Evolutionary conservation across 306 rosid species (phyloP), one percentile per base, ranked within the genome.

Genomic region (Medicago ruthenica): DNA sequence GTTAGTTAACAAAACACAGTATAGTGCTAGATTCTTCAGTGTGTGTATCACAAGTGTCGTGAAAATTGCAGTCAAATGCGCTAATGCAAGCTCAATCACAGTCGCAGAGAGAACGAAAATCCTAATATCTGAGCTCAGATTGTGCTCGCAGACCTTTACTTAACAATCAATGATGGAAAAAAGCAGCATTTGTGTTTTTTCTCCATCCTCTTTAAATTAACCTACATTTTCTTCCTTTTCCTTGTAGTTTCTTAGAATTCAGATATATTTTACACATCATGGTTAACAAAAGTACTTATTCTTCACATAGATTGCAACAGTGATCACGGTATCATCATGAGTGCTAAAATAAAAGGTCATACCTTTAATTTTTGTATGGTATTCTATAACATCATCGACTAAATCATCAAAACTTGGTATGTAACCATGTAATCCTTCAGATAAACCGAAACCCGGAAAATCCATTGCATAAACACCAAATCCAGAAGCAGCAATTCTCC

Each of bases 371-470:
- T 80, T 88, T 51, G 82, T 79, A 72, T 84, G 87, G n/a, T 85
- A 88, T 76, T 95, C 97, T 20, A 89, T 87, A 74, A 89, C 92
- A 16, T 87, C 91, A 41, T 89, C 87, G 2, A 83, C 96, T 45
- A 95, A 76, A 69, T 85, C 80, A 76, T 90, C 93, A 66, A 94
- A 92, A 80, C 81, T 84, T 8, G 87, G 87, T 77, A 95, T 84
- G 67, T 88, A 92, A 81, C 98, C 97, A 39, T 95, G 97, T 44
- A 92, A 76, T 45, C 98, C 97, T 61, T 92, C 96, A 0, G 97
- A 95, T 39, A 95, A 94, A 70, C 97, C 98, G 9, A 95, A 92
- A 47, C 97, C 96, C 0, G 95, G 97, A 77, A 86, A 89, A 72
- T 92, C 98, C 95, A 92, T 77, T 53, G 97, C 97, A 71, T 79